Evolutionary conservation across 1,284 basidiomycete genomes (phyloP).

Genomic region (Naganishia albida): DNA sequence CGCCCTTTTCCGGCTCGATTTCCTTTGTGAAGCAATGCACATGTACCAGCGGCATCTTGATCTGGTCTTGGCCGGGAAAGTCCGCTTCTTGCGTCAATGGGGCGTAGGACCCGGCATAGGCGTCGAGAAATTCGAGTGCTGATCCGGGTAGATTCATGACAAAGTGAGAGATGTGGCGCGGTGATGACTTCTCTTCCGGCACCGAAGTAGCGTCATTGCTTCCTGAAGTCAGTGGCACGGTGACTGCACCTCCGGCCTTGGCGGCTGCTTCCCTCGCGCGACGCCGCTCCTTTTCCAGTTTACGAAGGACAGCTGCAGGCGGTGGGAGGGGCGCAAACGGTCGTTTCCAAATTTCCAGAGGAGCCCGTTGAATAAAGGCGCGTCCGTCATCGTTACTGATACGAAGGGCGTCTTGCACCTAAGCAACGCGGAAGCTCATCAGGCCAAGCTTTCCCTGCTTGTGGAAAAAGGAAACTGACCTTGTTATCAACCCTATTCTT

Average conservation of each 20-base stretch:
- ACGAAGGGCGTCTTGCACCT: conserved; percentile 71
- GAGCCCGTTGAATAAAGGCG: conserved; percentile 70
- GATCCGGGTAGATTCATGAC: conserved; percentile 97
- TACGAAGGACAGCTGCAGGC: conserved; percentile 29
- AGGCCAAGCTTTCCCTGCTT: not conserved
- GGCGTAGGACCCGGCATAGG: conserved; percentile 70
- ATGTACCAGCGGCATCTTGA: conserved; percentile 80
- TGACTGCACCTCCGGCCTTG: not conserved
- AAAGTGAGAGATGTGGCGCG: conserved; percentile 73
- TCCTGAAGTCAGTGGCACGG: not conserved
- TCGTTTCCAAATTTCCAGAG: conserved; percentile 60
- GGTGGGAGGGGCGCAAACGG: conserved; percentile 62
- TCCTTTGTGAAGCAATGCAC: conserved; percentile 96
- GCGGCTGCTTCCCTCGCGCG: conserved; percentile 31
- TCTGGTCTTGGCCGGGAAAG: conserved; percentile 35
- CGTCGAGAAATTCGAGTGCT: conserved; percentile 86
- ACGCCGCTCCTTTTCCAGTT: conserved; percentile 40
- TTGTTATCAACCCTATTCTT: conserved; percentile 73
- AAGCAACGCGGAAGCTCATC: conserved; percentile 5
- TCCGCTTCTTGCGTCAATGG: conserved; percentile 41
- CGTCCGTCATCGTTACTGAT: conserved; percentile 80
- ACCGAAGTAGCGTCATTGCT: not conserved
- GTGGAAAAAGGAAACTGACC: conserved; percentile 53
- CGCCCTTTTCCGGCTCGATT: conserved; percentile 67
- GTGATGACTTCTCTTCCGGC: conserved; percentile 27